Percentiles rank a stretch among this genome's conserved stretches.
Evolutionary conservation across 192 early-diverging fungal species (phyloP).

Genomic region (Anaeromyces robustus): DNA sequence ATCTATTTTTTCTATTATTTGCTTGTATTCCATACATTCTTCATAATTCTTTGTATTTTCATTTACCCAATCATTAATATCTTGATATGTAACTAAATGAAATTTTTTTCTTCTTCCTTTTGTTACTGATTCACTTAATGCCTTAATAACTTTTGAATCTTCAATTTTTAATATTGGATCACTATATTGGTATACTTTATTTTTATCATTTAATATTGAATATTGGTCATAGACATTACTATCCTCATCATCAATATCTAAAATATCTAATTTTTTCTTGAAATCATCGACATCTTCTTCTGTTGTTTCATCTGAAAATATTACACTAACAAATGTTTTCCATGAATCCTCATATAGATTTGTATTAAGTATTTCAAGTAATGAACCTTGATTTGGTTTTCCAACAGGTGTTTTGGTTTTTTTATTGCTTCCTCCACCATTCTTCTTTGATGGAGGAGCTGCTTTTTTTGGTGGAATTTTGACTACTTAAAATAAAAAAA

Average conservation of each 20-base stretch:
- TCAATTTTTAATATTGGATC: neutral
- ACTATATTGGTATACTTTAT: neutral
- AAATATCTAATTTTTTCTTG: neutral
- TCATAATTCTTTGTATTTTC: neutral
- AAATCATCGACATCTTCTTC: neutral
- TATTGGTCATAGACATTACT: neutral
- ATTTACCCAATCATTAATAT: neutral
- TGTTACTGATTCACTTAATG: neutral
- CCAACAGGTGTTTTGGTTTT: neutral
- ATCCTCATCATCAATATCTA: neutral
- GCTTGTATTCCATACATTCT: neutral
- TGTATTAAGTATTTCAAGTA: neutral
- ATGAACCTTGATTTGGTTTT: neutral
- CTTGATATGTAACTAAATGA: neutral
- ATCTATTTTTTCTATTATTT: neutral
- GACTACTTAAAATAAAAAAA: neutral
- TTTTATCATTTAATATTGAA: neutral
- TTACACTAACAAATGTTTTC: neutral
- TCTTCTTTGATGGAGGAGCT: neutral
- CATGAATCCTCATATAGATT: neutral
- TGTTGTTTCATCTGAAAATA: neutral
- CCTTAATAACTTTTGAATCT: neutral
- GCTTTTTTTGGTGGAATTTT: neutral
- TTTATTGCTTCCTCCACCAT: neutral
- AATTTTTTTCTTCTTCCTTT: neutral